A percentile compares a stretch with the other conserved stretches of the same genome.
phyloP scores from a whole-genome alignment of 352 stramenopile genomes.

The Phytophthora brassicae region DNA sequence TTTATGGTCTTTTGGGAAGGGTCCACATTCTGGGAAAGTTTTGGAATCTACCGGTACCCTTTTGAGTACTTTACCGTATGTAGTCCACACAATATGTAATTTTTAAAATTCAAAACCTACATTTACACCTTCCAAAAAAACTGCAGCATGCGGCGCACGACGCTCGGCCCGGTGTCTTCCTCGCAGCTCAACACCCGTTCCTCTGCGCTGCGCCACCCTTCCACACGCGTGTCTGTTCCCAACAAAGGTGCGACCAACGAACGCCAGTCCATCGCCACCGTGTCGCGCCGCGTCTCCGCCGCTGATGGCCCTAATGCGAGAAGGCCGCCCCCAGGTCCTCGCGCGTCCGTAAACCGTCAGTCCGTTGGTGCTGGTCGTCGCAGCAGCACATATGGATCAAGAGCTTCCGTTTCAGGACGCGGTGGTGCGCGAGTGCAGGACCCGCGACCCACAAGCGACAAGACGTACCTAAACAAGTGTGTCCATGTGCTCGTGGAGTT shows the following conservation, averaged over 20 bases:
- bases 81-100: too few relatives aligned
- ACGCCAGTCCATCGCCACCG: constrained; percentile 60
- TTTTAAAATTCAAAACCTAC: too few relatives aligned
- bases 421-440: constrained; percentile 58
- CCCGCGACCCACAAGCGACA: constrained; percentile 88
- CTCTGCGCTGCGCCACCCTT: constrained; percentile 35
- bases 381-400: constrained; percentile 66
- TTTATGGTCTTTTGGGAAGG: too few relatives aligned
- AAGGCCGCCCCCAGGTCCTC: constrained; percentile 27
- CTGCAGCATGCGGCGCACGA: constrained; percentile 74
- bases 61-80: too few relatives aligned
- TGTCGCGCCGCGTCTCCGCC: constrained; percentile 56
- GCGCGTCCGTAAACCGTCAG: constrained; percentile 49
- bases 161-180: constrained; percentile 80
- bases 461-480: constrained; percentile 90
- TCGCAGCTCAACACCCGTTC: constrained; percentile 80
- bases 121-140: too few relatives aligned
- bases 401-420: constrained; percentile 49
- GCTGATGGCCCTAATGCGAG: constrained; percentile 22
- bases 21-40: too few relatives aligned
- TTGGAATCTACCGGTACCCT: too few relatives aligned
- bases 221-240: constrained; percentile 61
- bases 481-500: constrained; percentile 95
- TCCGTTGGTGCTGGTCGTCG: constrained; percentile 51
- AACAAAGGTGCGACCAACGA: constrained; percentile 34